A percentile compares a stretch with the other conserved stretches of the same genome.
Evolutionary conservation across 331 rosid genomes (phyloP).

Genomic region (Rosa hybrid): DNA sequence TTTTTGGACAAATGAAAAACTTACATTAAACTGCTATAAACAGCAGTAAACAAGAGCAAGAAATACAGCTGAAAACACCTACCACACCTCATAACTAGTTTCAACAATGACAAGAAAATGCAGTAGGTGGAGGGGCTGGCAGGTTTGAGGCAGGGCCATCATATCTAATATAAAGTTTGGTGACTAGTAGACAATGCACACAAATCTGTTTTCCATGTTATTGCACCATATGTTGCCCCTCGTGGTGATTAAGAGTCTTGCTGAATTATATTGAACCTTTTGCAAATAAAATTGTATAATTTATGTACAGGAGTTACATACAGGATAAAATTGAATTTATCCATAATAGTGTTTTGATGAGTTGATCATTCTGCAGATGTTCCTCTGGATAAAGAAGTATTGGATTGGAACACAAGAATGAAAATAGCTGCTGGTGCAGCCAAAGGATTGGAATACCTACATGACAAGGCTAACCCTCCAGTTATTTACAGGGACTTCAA

Average conservation of each 20-base stretch:
- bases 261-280: not conserved
- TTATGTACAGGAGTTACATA: not conserved
- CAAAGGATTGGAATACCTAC: slow-evolving; percentile 86
- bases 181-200: not conserved
- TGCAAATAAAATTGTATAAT: not conserved
- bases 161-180: slow-evolving; percentile 2
- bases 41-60: not conserved
- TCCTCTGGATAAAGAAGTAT: slow-evolving; percentile 79
- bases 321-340: not conserved
- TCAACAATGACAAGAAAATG: not conserved
- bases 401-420: slow-evolving; percentile 95
- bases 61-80: not conserved
- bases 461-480: slow-evolving; percentile 95
- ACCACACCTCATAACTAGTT: not conserved
- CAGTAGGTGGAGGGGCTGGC: not conserved
- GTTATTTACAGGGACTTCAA: slow-evolving; percentile 96
- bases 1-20: not conserved
- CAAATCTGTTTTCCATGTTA: not conserved
- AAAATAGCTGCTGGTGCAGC: slow-evolving; percentile 97
- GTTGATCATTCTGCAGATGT: slow-evolving; percentile 55
- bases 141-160: not conserved
- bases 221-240: not conserved
- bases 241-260: not conserved
- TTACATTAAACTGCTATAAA: not conserved
- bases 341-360: not conserved